Conservation (phyloP, 2,329 filamentous ascomycete species). For the Scorias spongiosa region DNA sequence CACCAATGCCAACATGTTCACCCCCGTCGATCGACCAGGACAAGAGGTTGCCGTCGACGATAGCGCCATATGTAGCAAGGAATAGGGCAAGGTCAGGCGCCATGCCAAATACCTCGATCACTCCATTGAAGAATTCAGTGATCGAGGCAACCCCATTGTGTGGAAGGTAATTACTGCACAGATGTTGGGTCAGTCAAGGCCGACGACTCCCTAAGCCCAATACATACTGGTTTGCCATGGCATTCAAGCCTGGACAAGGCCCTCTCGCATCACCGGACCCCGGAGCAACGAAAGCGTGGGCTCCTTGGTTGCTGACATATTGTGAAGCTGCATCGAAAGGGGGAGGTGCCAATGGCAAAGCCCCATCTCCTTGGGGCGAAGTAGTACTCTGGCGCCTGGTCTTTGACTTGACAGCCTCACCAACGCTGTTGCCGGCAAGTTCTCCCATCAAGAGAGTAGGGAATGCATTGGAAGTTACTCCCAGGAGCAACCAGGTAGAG, state of each 20-base stretch:
- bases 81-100: constrained; percentile 17
- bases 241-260: constrained; percentile 21
- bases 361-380: constrained; percentile 12
- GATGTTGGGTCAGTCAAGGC: too few species aligned
- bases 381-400: neutral
- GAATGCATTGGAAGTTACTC: neutral
- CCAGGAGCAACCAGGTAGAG: neutral
- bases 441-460: neutral
- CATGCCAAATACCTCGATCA: constrained; percentile 15
- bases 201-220: neutral
- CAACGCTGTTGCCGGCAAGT: neutral
- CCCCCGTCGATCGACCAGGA: constrained; percentile 17
- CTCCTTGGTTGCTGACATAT: constrained; percentile 14
- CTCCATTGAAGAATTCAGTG: constrained; percentile 18
- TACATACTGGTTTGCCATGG: constrained; percentile 17
- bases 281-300: constrained; percentile 15
- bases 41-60: constrained; percentile 16
- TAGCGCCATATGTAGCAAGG: constrained; percentile 19
- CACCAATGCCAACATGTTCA: constrained; percentile 12
- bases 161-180: constrained; percentile 13
- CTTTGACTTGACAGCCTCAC: neutral
- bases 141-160: constrained; percentile 21
- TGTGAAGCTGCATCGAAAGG: constrained; percentile 19
- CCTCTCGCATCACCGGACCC: constrained; percentile 16
- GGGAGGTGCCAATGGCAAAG: constrained; percentile 12